A percentile compares a stretch with the other conserved stretches of the same genome.
These are phyloP conservation scores for Gelatoporia subvermispora DNA, from an alignment of 768 basidiomycete genomes.

Conservation along the genomic window DNA sequence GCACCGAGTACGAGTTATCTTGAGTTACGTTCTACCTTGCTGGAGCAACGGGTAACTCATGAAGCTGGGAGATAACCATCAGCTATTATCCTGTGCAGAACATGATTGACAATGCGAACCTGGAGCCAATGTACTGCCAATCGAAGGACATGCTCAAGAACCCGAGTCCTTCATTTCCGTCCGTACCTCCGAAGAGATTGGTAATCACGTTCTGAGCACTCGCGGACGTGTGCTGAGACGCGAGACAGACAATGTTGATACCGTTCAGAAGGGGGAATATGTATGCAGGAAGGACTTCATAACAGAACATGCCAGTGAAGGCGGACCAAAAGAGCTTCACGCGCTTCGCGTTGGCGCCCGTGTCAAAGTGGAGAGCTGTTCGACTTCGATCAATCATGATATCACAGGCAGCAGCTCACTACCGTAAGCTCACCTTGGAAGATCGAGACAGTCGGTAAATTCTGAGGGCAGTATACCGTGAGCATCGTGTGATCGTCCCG, in stretches of 20 bases:
- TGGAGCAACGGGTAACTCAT: slow-evolving; percentile 52
- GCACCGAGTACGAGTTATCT: not conserved
- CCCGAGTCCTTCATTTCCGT: slow-evolving; percentile 66
- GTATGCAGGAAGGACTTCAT: slow-evolving; percentile 50
- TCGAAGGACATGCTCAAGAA: slow-evolving; percentile 58
- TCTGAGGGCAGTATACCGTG: slow-evolving; percentile 25
- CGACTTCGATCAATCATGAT: slow-evolving; percentile 24
- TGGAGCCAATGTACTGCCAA: slow-evolving; percentile 60
- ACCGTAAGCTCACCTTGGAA: slow-evolving; percentile 41
- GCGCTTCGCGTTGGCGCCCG: slow-evolving; percentile 39
- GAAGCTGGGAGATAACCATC: slow-evolving; percentile 15
- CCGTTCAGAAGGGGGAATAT: slow-evolving; percentile 63
- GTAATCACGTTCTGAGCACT: slow-evolving; percentile 47
- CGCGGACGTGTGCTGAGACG: slow-evolving; percentile 43
- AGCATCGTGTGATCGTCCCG: not conserved
- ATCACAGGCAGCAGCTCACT: not conserved
- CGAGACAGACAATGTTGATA: slow-evolving; percentile 55
- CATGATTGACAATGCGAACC: slow-evolving; percentile 9
- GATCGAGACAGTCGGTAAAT: slow-evolving; percentile 52
- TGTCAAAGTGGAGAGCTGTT: slow-evolving; percentile 46
- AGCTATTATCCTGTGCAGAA: too few species aligned
- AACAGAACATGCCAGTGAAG: slow-evolving; percentile 47
- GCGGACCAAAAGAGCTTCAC: slow-evolving; percentile 49
- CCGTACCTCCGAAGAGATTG: slow-evolving; percentile 61
- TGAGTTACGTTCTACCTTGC: slow-evolving; percentile 38